phyloP scores from a whole-genome alignment of 345 rosid species.

The Orychophragmus violaceus region DNA sequence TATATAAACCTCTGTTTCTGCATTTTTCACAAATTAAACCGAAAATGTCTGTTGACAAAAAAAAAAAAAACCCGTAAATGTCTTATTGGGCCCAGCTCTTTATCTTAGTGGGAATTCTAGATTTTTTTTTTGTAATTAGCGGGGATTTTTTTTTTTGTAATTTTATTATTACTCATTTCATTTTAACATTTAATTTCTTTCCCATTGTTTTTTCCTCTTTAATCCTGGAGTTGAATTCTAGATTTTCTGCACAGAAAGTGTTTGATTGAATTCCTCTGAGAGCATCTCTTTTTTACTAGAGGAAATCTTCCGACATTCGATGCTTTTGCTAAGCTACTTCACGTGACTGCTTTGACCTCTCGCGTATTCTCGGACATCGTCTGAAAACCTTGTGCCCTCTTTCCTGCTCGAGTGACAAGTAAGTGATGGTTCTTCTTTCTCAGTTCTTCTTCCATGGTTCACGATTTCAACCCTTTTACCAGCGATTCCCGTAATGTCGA shows the following conservation, averaged over 20 bases:
- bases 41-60: too few species aligned
- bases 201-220: too few species aligned
- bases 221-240: too few species aligned
- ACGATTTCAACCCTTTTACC: neutral
- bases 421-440: neutral
- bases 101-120: too few species aligned
- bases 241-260: constrained; percentile 7
- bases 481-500: neutral
- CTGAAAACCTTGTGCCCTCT: neutral
- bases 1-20: neutral
- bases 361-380: neutral
- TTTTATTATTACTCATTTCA: too few species aligned
- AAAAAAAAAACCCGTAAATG: too few species aligned
- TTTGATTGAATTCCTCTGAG: constrained; percentile 16
- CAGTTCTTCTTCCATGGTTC: neutral
- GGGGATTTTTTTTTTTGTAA: too few species aligned
- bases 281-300: neutral
- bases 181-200: neutral
- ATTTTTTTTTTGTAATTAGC: too few species aligned
- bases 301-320: neutral
- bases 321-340: neutral
- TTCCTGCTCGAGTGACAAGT: neutral
- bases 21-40: neutral
- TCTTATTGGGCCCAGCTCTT: constrained; percentile 3
- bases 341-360: neutral